These are phyloP conservation scores for Pseudogymnoascus sp. DNA, from an alignment of 2,329 filamentous ascomycete genomes.

Conservation along the genomic window DNA sequence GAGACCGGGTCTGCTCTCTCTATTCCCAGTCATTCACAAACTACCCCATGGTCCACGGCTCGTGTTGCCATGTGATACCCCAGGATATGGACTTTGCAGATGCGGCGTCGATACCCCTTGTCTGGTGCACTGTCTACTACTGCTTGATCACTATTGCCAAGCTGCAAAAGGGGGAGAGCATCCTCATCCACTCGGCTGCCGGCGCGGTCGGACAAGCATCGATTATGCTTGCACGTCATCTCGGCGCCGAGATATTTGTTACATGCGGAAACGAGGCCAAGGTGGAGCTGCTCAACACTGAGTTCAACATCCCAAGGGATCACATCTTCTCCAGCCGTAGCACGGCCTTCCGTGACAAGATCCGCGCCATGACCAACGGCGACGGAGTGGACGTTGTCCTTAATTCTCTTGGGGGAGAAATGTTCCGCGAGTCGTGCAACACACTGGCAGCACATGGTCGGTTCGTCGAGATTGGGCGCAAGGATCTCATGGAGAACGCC, in stretches of 20 bases:
- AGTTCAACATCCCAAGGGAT: neutral
- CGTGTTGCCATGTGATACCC: conserved; percentile 28
- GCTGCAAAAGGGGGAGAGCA: conserved; percentile 22
- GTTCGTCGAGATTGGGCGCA: conserved; percentile 37
- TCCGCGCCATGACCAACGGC: conserved; percentile 24
- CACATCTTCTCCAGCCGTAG: conserved; percentile 23
- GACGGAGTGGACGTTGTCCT: conserved; percentile 30
- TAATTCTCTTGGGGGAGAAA: conserved; percentile 29
- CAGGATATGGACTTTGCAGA: conserved; percentile 31
- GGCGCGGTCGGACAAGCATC: conserved; percentile 31
- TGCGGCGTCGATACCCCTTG: conserved; percentile 34
- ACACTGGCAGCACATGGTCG: conserved; percentile 33
- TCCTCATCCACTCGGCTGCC: conserved; percentile 31
- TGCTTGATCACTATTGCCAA: conserved; percentile 22
- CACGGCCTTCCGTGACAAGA: conserved; percentile 29
- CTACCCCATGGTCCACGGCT: conserved; percentile 2
- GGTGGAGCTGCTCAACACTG: neutral
- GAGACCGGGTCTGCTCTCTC: conserved; percentile 25
- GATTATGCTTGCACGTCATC: conserved; percentile 26
- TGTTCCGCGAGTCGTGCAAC: conserved; percentile 28
- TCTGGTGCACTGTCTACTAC: conserved; percentile 29
- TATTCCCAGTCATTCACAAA: conserved; percentile 13
- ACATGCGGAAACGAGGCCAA: conserved; percentile 33
- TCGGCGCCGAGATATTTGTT: conserved; percentile 34
- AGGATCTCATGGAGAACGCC: conserved; percentile 31